A percentile compares a stretch with the other conserved stretches of the same genome.
Evolutionary conservation across 257 asterid species (phyloP).

Genomic region (Coffea eugenioides): DNA sequence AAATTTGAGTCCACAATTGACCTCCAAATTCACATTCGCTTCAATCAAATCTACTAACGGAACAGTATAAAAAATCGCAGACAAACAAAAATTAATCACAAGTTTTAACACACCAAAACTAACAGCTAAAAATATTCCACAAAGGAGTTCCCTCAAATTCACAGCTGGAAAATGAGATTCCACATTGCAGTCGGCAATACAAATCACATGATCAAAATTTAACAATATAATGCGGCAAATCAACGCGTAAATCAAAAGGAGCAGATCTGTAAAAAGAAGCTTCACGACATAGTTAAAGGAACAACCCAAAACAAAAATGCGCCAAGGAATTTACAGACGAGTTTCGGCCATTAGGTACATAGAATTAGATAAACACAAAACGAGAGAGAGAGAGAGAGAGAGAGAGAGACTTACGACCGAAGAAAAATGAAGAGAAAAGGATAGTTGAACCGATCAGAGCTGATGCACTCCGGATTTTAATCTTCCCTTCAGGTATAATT

Average conservation of each 20-base stretch:
- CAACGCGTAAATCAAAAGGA: background rate
- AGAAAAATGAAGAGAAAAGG: background rate
- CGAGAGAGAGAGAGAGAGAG: background rate
- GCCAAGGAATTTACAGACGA: background rate
- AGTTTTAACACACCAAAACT: background rate
- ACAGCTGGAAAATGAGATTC: background rate
- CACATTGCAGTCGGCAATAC: background rate
- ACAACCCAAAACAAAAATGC: background rate
- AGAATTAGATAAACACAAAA: background rate
- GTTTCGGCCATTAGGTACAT: background rate
- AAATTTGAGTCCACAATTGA: background rate
- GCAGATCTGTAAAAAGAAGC: slow-evolving; percentile 25
- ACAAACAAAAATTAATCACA: background rate
- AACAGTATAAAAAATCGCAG: background rate
- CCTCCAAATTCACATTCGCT: background rate
- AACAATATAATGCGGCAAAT: background rate
- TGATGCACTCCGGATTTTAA: background rate
- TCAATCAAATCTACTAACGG: background rate
- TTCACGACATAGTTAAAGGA: background rate
- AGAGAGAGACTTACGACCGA: slow-evolving; percentile 20
- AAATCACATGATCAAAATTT: background rate
- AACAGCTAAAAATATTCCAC: background rate
- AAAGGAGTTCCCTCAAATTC: background rate
- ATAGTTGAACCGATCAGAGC: slow-evolving; percentile 18
- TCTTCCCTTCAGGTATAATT: background rate